Conservation (phyloP, 768 basidiomycete species). For the Galerina marginata region DNA sequence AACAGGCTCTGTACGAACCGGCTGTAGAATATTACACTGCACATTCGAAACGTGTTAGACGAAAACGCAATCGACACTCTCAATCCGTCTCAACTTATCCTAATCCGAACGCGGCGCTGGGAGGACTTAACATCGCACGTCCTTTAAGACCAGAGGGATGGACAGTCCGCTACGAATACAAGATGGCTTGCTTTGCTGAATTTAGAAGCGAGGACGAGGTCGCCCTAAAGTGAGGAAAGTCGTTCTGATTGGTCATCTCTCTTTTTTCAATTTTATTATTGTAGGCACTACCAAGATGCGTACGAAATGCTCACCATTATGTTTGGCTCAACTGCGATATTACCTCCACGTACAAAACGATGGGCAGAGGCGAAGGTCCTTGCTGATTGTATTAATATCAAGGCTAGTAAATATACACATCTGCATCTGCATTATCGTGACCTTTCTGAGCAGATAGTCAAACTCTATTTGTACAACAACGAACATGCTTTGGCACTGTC, state of each 20-base stretch:
- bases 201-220: slow-evolving; percentile 92
- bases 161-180: slow-evolving; percentile 97
- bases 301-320: slow-evolving; percentile 84
- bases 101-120: slow-evolving; percentile 52
- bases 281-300: slow-evolving; percentile 93
- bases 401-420: slow-evolving; percentile 51
- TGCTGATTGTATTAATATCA: slow-evolving; percentile 90
- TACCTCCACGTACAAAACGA: slow-evolving; percentile 92
- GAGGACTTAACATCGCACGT: slow-evolving; percentile 48
- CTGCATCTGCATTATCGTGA: not conserved
- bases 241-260: not conserved
- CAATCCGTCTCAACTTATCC: slow-evolving; percentile 59
- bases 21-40: slow-evolving; percentile 92
- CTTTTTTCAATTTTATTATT: slow-evolving; percentile 11
- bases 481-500: slow-evolving; percentile 82
- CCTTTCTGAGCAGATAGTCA: slow-evolving; percentile 66
- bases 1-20: slow-evolving; percentile 87
- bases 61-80: slow-evolving; percentile 87
- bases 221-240: slow-evolving; percentile 73
- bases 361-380: slow-evolving; percentile 99
- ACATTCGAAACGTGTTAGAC: slow-evolving; percentile 89
- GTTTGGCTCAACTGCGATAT: slow-evolving; percentile 85
- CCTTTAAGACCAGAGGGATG: slow-evolving; percentile 86
- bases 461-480: slow-evolving; percentile 90
- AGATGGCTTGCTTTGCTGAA: slow-evolving; percentile 96